These are phyloP conservation scores for Iberis pinnata DNA, from an alignment of 345 rosid species.

Conservation along the genomic window DNA sequence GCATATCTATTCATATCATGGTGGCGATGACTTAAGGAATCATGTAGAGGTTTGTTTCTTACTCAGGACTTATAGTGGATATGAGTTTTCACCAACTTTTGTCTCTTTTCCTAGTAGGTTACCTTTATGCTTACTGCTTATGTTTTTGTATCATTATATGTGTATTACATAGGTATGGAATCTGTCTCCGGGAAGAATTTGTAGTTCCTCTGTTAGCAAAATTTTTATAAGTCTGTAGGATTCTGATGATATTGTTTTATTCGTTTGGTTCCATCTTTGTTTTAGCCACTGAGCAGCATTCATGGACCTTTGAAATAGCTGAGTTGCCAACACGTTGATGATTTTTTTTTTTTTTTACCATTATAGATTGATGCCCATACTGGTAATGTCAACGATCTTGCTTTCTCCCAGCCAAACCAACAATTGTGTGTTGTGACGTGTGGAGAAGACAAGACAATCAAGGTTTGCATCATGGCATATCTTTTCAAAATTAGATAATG, in stretches of 20 bases:
- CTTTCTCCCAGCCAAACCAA: constrained; percentile 58
- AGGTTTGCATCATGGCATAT: constrained; percentile 34
- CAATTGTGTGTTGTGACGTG: constrained; percentile 57
- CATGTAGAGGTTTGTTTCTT: constrained; percentile 44
- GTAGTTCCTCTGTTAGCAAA: background rate
- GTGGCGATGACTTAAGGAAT: constrained; percentile 39
- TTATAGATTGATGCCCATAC: constrained; percentile 59
- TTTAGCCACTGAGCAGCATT: constrained; percentile 9
- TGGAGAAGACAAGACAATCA: constrained; percentile 64
- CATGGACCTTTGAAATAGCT: constrained; percentile 8
- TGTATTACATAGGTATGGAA: constrained; percentile 8
- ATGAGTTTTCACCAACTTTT: background rate
- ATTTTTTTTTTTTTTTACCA: constrained; percentile 1
- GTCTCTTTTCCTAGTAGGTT: constrained; percentile 11
- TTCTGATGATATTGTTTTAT: constrained; percentile 1
- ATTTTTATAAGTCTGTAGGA: background rate
- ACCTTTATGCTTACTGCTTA: constrained; percentile 10
- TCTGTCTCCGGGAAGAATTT: background rate
- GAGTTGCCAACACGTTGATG: constrained; percentile 1
- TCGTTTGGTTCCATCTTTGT: background rate
- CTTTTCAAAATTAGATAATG: background rate
- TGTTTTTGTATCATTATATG: background rate
- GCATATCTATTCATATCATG: constrained; percentile 59
- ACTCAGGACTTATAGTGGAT: constrained; percentile 23
- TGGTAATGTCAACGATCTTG: constrained; percentile 65